Conservation (phyloP, 306 rosid genomes). For the Psophocarpus tetragonolobus region DNA sequence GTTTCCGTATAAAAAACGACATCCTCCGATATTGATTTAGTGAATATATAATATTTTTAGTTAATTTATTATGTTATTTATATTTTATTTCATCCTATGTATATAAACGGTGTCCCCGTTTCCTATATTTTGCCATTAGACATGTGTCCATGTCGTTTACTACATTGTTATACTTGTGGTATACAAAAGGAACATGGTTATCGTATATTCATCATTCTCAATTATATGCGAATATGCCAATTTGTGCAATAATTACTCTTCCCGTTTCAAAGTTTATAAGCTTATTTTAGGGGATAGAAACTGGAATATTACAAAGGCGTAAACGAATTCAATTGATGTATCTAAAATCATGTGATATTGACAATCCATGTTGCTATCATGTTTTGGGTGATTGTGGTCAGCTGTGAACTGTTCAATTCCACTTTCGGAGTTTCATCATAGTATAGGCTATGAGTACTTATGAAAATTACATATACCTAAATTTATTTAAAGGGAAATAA, state of each 20-base stretch:
- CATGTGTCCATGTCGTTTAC: too few species aligned
- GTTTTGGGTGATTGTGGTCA: conserved; percentile 14
- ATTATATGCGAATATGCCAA: conserved; percentile 37
- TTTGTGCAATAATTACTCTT: conserved; percentile 5
- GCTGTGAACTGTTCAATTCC: background rate
- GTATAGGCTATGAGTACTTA: background rate
- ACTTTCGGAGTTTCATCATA: background rate
- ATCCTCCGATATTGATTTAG: too few species aligned
- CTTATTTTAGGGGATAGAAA: background rate
- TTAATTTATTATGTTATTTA: too few species aligned
- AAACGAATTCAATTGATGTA: background rate
- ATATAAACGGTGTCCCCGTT: too few species aligned
- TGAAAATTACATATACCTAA: background rate
- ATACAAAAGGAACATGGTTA: background rate
- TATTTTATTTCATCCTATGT: too few species aligned
- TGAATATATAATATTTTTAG: too few species aligned
- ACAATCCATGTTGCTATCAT: background rate
- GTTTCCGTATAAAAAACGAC: too few species aligned
- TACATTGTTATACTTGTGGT: background rate
- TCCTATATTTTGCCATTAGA: too few species aligned
- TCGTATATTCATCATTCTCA: background rate
- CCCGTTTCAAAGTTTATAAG: background rate
- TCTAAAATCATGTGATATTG: background rate
- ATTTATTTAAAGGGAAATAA: background rate
- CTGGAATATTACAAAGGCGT: background rate